Conservation (phyloP, 1,139 yeast genomes). For the Protomyces gravidus region DNA sequence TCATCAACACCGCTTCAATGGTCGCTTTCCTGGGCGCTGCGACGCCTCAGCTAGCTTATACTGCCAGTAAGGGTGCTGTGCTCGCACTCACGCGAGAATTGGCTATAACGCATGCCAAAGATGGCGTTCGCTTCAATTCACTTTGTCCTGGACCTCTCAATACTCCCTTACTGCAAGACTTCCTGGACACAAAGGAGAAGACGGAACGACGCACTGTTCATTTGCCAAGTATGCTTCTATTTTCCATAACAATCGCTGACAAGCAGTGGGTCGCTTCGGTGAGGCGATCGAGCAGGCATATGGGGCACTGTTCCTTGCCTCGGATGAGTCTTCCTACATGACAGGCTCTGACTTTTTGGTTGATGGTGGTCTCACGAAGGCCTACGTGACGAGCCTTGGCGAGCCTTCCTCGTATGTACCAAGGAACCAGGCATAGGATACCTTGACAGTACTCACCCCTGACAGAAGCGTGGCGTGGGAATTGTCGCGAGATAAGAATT, state of each 20-base stretch:
- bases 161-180: constrained; percentile 57
- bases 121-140: constrained; percentile 62
- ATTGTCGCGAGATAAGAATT: background rate
- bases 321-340: constrained; percentile 72
- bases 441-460: background rate
- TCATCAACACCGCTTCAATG: constrained; percentile 60
- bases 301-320: constrained; percentile 71
- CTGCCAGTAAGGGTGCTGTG: constrained; percentile 46
- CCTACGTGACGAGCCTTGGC: constrained; percentile 21
- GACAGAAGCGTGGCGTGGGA: background rate
- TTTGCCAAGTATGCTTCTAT: constrained; percentile 37
- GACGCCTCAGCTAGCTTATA: constrained; percentile 46
- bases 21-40: constrained; percentile 51
- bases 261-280: constrained; percentile 43
- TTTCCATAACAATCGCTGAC: background rate
- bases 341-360: constrained; percentile 80
- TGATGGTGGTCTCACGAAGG: constrained; percentile 61
- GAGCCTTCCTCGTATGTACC: constrained; percentile 18
- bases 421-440: constrained; percentile 13
- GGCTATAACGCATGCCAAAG: constrained; percentile 65
- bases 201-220: constrained; percentile 48
- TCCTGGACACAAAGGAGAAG: constrained; percentile 43
- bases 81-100: constrained; percentile 54
- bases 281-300: constrained; percentile 75
- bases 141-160: constrained; percentile 63